phyloP scores from a whole-genome alignment of 768 basidiomycete species.

The Mycena sanguinolenta region DNA sequence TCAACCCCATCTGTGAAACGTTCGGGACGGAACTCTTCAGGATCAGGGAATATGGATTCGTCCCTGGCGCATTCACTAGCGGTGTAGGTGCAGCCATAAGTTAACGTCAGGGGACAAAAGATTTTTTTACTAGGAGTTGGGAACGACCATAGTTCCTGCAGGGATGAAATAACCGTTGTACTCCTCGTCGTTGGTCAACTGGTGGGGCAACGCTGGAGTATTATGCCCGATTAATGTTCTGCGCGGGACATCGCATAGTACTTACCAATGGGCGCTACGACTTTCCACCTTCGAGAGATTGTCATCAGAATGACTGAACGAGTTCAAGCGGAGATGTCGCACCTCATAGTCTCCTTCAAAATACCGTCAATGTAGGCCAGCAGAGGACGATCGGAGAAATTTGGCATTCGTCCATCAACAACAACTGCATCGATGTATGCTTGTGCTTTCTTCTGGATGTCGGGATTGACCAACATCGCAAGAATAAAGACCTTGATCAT shows the following conservation, averaged over 20 bases:
- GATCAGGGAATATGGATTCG: constrained; percentile 14
- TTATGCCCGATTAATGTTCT: constrained; percentile 12
- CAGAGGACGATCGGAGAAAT: constrained; percentile 14
- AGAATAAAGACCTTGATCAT: constrained; percentile 14
- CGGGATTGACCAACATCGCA: constrained; percentile 9
- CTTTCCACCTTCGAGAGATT: constrained; percentile 16
- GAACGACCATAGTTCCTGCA: constrained; percentile 16
- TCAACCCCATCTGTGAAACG: constrained; percentile 17
- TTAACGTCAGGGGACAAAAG: constrained; percentile 9
- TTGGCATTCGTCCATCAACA: constrained; percentile 18
- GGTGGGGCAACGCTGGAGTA: constrained; percentile 12
- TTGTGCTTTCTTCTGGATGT: constrained; percentile 16
- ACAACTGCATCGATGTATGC: constrained; percentile 14
- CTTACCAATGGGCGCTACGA: constrained; percentile 11
- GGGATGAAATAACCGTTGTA: constrained; percentile 17
- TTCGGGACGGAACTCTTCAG: constrained; percentile 19
- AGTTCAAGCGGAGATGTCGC: constrained; percentile 11
- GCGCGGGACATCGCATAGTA: constrained; percentile 3
- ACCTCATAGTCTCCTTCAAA: constrained; percentile 11
- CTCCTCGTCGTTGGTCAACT: constrained; percentile 15
- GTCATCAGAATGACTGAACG: constrained; percentile 8
- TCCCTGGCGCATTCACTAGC: constrained; percentile 17
- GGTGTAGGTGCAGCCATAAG: constrained; percentile 10
- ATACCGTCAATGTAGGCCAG: constrained; percentile 14
- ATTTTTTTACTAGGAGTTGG: constrained; percentile 14